Percentiles rank a stretch among this genome's conserved stretches.
phyloP scores from a whole-genome alignment of 176 grass and related monocot genomes.

The Sorghum bicolor region Sorghum_bicolor_NCBIv3 NC_012871.2:61729001-61729500 shows the following conservation, averaged over 20 bases:
- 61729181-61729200: neutral
- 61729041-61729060: neutral
- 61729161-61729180: neutral
- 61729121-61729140: neutral
- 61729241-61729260: too few species aligned
- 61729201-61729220: neutral
- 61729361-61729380: neutral
- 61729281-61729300: neutral
- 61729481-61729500: too few species aligned
- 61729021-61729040: conserved; percentile 80
- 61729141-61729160: too few species aligned
- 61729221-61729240: neutral
- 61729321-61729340: conserved; percentile 11
- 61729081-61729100: too few species aligned
- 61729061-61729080: too few species aligned
- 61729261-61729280: neutral
- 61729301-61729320: neutral
- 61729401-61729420: neutral
- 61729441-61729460: neutral
- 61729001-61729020: conserved; percentile 96
- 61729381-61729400: neutral
- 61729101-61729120: too few species aligned
- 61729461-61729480: too few species aligned
- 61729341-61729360: neutral
- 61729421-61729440: neutral